Percentiles rank a stretch among this genome's conserved stretches.
These are phyloP conservation scores for Fusarium floridanum DNA, from an alignment of 2,329 filamentous ascomycete species.

Conservation along the genomic window DNA sequence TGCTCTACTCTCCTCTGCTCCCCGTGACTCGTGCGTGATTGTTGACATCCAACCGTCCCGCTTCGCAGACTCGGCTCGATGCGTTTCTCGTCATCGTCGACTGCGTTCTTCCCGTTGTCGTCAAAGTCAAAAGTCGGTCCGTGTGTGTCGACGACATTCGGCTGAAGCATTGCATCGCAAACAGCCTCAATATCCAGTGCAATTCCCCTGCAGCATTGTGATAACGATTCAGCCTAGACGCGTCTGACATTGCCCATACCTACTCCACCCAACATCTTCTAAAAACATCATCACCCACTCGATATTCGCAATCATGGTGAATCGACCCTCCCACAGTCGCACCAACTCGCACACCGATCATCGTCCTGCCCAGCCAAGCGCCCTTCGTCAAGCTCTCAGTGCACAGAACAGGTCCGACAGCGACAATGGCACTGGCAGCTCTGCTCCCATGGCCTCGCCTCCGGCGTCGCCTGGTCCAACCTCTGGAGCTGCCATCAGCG, in stretches of 20 bases:
- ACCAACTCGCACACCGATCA: constrained; percentile 52
- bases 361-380: constrained; percentile 59
- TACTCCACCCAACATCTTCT: not conserved
- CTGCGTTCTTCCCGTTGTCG: constrained; percentile 20
- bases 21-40: constrained; percentile 17
- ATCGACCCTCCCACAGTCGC: constrained; percentile 46
- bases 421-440: constrained; percentile 24
- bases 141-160: constrained; percentile 5
- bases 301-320: constrained; percentile 41
- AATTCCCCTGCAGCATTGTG: constrained; percentile 7
- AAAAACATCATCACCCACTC: not conserved
- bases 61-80: constrained; percentile 18
- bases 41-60: not conserved
- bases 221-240: not conserved
- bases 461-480: constrained; percentile 42
- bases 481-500: constrained; percentile 31
- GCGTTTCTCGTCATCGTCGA: constrained; percentile 23
- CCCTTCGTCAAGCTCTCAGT: constrained; percentile 61
- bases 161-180: constrained; percentile 1
- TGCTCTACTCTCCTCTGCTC: not conserved
- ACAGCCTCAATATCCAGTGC: not conserved
- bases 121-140: constrained; percentile 23
- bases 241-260: not conserved
- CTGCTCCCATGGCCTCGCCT: constrained; percentile 36
- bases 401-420: constrained; percentile 42